Base-by-base conservation (phyloP, 768 basidiomycete genomes). In the Tephrocybe sp. region DNA sequence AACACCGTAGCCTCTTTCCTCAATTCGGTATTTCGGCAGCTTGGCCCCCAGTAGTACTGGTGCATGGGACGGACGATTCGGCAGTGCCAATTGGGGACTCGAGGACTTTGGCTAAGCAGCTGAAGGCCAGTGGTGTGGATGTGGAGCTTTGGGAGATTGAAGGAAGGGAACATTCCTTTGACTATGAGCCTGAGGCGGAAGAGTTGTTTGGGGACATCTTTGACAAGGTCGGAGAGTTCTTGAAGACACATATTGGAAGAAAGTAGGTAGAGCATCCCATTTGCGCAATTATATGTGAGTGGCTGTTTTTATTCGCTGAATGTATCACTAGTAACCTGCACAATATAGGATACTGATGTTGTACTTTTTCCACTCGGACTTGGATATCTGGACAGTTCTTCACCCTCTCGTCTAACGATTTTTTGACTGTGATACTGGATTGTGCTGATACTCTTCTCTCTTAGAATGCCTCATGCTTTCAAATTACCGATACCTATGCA, bases 131-230 rank as follows among this genome's bases (percentile, higher is more conserved):
- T 59, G 14, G 68, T 68, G 75, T 76, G 21, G 28, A 53, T 24
- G 63, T 60, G 32, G 45, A 54, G 34, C 42, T 67, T 24, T 48
- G 51, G 9, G 65, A 64, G 41, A 50, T 68, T 12, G 58, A 60
- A 32, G 68, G 65, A 10, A 62, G 66, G 53, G 79, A 83, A 45
- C 84, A 85, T 58, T 75, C 77, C 0, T 85, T 84, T 54, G 84
- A 85, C 59, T 80, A 78, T 56, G 71, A 64, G 25, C 62, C 68
- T 14, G 62, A 62, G 18, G 78, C 76, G 4, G 80, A 81, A 53
- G 69, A 66, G 25, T 25, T 59, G 46, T 72, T 72, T 57, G 68
- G 73, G 3, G 38, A 57, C 18, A 59, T 59, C 21, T 76, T 73
- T 60, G 73, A 76, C 56, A 54, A 54, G 23, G 67, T 72, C 17